Base-by-base conservation (phyloP, 129 eudicot genomes). In the Tagetes patula region DNA sequence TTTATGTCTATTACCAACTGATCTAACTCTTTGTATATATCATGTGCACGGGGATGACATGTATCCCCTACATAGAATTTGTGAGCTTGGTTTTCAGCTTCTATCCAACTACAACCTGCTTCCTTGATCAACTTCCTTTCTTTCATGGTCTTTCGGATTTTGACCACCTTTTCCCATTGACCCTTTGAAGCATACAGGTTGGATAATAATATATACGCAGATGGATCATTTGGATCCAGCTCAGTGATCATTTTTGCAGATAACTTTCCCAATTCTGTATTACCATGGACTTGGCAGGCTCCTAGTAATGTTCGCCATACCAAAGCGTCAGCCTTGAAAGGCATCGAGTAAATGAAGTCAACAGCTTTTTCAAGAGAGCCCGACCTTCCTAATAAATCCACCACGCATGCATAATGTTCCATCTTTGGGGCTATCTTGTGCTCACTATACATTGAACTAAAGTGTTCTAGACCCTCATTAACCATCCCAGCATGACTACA, bases 71-170 rank as follows among this genome's bases (percentile, higher is more conserved):
- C 97, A 39, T 83, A 82, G 73, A 91, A 87, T 76, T 80, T 88
- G 77, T 87, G 91, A 11, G 87, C 80, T 52, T 36, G 80, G 54
- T 84, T 88, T 40, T 71, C 88, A 6, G 78, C 68, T 72, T 91
- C 97, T 37, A 88, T 84, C 97, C 97, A 91, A 73, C 97, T 91
- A 70, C 89, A 85, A 1, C 95, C 97, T 8, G 91, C 95, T 80
- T 91, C 97, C 80, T 91, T 91, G 14, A 77, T 70, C 83, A 91
- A 61, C 20, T 70, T 86, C 63, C 80, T 84, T 72, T 85, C 85
- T 78, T 84, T 87, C 95, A 91, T 88, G 60, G 65, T 80, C 72
- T 80, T 87, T 52, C 97, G 76, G 36, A 86, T 80, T 59, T 80
- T 56, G 14, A 78, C 84, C n/a, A 79, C 97, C 3, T 75, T 33